Percentiles rank a stretch among this genome's conserved stretches.
These are phyloP conservation scores for Alnus rubra DNA, from an alignment of 306 rosid genomes.

Conservation along the genomic window DNA sequence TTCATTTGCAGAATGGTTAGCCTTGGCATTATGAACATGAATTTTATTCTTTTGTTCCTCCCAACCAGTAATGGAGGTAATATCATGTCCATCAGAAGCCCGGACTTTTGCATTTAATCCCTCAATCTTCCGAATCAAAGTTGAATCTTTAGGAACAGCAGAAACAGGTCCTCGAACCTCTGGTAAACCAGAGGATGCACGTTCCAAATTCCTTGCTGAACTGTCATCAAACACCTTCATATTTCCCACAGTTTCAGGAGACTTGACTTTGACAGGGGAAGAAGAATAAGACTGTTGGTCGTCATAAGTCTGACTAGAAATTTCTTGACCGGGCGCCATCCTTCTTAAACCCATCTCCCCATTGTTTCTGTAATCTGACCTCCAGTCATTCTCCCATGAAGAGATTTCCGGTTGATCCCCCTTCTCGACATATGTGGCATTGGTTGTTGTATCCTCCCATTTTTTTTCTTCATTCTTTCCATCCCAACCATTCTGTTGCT, in stretches of 20 bases:
- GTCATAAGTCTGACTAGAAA: slow-evolving; percentile 46
- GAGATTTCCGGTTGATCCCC: slow-evolving; percentile 46
- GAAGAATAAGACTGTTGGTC: slow-evolving; percentile 42
- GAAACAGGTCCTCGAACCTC: slow-evolving; percentile 40
- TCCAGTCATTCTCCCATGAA: slow-evolving; percentile 59
- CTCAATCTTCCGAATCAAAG: slow-evolving; percentile 80
- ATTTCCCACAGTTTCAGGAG: slow-evolving; percentile 42
- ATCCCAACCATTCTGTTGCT: slow-evolving; percentile 67
- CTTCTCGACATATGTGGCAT: slow-evolving; percentile 34
- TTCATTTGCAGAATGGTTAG: slow-evolving; percentile 45
- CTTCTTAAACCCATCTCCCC: slow-evolving; percentile 49
- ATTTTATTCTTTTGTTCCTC: slow-evolving; percentile 54
- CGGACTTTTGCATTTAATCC: slow-evolving; percentile 94
- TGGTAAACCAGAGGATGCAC: slow-evolving; percentile 39
- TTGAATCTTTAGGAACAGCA: slow-evolving; percentile 64
- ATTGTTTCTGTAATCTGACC: slow-evolving; percentile 50
- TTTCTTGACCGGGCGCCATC: slow-evolving; percentile 42
- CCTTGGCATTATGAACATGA: slow-evolving; percentile 38
- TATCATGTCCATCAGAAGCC: slow-evolving; percentile 54
- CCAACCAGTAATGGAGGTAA: slow-evolving; percentile 42
- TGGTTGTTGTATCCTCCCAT: slow-evolving; percentile 45
- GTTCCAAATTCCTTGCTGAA: slow-evolving; percentile 47
- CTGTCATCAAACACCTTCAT: slow-evolving; percentile 42
- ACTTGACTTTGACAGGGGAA: slow-evolving; percentile 41
- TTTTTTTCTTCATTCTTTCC: slow-evolving; percentile 60